A percentile compares a stretch with the other conserved stretches of the same genome.
Evolutionary conservation across 2,329 filamentous ascomycete species (phyloP).

Genomic region (Podosphaera fusca): DNA sequence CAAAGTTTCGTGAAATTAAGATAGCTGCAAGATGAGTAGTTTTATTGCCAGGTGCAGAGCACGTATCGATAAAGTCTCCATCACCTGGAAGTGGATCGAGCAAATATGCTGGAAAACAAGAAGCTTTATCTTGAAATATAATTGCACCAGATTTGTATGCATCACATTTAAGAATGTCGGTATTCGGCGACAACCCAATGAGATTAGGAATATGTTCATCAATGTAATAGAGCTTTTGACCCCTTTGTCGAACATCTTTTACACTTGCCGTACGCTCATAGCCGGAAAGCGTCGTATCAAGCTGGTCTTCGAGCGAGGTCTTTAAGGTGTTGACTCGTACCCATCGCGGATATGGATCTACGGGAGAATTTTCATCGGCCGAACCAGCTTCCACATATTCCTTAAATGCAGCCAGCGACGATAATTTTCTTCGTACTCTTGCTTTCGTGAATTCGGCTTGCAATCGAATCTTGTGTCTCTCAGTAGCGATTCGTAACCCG

Average conservation of each 20-base stretch:
- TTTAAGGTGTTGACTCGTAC: conserved; percentile 66
- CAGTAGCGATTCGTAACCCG: conserved; percentile 50
- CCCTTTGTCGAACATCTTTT: conserved; percentile 26
- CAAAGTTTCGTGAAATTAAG: conserved; percentile 20
- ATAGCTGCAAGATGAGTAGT: conserved; percentile 81
- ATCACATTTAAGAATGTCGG: conserved; percentile 47
- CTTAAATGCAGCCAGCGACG: conserved; percentile 42
- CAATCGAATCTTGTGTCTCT: conserved; percentile 61
- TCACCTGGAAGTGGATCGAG: conserved; percentile 43
- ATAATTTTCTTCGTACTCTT: conserved; percentile 46
- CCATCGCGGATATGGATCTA: conserved; percentile 56
- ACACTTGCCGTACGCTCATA: conserved; percentile 36
- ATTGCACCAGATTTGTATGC: conserved; percentile 58
- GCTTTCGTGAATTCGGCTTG: conserved; percentile 63
- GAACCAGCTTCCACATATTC: conserved; percentile 29
- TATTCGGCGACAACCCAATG: conserved; percentile 48
- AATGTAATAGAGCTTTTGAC: conserved; percentile 35
- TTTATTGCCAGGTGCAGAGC: conserved; percentile 90
- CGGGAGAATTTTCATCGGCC: conserved; percentile 16
- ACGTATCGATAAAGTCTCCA: conserved; percentile 74
- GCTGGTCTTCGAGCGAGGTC: conserved; percentile 44
- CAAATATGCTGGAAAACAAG: conserved; percentile 84
- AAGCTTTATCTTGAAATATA: conserved; percentile 90
- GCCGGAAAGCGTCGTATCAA: conserved; percentile 48
- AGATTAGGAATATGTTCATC: conserved; percentile 68